A percentile compares a stretch with the other conserved stretches of the same genome.
Conservation (phyloP, 1,139 yeast genomes). For the Suzukiozyma palmioleophila region DNA sequence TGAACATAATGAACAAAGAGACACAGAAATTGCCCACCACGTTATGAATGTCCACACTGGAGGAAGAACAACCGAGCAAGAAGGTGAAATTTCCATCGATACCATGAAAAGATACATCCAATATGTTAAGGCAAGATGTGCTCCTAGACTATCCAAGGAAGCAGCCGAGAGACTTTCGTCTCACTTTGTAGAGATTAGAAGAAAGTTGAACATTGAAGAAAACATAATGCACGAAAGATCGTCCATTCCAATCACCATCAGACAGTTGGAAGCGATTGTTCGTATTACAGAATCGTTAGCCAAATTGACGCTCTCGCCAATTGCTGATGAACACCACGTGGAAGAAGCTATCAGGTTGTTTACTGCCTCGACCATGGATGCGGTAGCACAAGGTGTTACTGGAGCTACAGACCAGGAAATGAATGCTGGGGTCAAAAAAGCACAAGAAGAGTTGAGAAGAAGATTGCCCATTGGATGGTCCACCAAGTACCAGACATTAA, state of each 20-base stretch:
- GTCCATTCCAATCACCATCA: constrained; percentile 92
- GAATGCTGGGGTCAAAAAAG: constrained; percentile 66
- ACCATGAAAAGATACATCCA: constrained; percentile 90
- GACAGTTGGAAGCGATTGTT: constrained; percentile 95
- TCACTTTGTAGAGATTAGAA: constrained; percentile 88
- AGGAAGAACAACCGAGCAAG: constrained; percentile 50
- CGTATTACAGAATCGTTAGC: constrained; percentile 96
- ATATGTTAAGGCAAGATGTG: constrained; percentile 84
- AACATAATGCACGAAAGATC: constrained; percentile 82
- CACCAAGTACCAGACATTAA: constrained; percentile 78
- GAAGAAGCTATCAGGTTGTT: constrained; percentile 93
- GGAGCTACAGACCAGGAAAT: constrained; percentile 47
- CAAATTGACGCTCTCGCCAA: constrained; percentile 74
- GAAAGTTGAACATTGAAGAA: constrained; percentile 78
- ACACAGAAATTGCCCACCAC: constrained; percentile 87
- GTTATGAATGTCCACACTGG: constrained; percentile 95
- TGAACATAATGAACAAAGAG: constrained; percentile 84
- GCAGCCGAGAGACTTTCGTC: constrained; percentile 93
- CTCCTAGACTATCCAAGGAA: constrained; percentile 85
- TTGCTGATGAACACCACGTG: constrained; percentile 86
- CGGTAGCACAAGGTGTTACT: constrained; percentile 78
- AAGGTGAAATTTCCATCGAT: constrained; percentile 86
- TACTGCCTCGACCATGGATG: constrained; percentile 97
- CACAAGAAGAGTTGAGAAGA: constrained; percentile 82
- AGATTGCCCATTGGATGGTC: constrained; percentile 97